Conservation (phyloP, 352 stramenopile genomes). For the Globisporangium orthogonon region DNA sequence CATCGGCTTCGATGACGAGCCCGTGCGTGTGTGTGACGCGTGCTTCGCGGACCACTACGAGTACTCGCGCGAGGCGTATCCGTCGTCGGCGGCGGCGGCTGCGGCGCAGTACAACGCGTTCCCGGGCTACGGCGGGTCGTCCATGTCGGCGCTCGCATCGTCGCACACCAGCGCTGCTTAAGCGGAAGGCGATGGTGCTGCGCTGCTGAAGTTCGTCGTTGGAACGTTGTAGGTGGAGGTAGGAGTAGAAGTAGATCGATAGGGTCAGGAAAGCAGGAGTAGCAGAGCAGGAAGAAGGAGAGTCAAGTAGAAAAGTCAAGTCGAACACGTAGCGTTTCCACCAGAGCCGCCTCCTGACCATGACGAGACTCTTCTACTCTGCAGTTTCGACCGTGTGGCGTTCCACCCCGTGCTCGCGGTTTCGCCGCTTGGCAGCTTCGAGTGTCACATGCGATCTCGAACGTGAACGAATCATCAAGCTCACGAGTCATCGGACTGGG, state of each 20-base stretch:
- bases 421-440: slow-evolving; percentile 14
- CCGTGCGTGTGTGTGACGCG: slow-evolving; percentile 81
- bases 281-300: background rate
- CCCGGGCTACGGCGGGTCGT: slow-evolving; percentile 7
- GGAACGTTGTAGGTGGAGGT: background rate
- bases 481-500: background rate
- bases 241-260: background rate
- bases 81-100: background rate
- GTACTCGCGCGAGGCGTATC: slow-evolving; percentile 21
- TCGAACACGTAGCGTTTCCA: too few relatives aligned
- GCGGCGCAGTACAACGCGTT: slow-evolving; percentile 6
- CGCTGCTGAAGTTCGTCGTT: too few relatives aligned
- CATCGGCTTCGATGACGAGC: slow-evolving; percentile 80
- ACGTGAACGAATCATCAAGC: slow-evolving; percentile 15
- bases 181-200: background rate
- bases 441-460: slow-evolving; percentile 13
- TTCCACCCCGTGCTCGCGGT: slow-evolving; percentile 18
- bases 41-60: slow-evolving; percentile 78
- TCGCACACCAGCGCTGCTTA: slow-evolving; percentile 13
- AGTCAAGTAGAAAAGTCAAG: background rate
- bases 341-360: slow-evolving; percentile 8
- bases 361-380: slow-evolving; percentile 10
- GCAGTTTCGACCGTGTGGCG: slow-evolving; percentile 22
- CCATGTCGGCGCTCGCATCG: slow-evolving; percentile 8
- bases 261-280: too few relatives aligned